A percentile compares a stretch with the other conserved stretches of the same genome.
These are phyloP conservation scores for Exsudoporus floridanus DNA, from an alignment of 1,284 basidiomycete genomes.

Conservation along the genomic window DNA sequence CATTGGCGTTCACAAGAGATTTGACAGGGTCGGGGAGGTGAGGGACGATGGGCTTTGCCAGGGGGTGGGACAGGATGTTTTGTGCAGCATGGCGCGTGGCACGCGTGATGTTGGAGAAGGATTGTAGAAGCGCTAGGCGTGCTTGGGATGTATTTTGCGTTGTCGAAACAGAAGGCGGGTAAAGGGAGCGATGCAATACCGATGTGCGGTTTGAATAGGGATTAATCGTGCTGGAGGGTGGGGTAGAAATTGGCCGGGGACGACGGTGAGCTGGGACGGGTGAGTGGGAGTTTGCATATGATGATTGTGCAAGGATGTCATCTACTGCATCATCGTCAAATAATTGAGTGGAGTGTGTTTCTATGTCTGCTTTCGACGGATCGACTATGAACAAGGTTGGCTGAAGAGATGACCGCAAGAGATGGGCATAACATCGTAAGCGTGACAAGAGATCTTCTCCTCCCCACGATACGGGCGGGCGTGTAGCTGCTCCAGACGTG, in stretches of 20 bases:
- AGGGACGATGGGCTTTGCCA: slow-evolving; percentile 91
- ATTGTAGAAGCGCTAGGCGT: slow-evolving; percentile 75
- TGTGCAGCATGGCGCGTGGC: slow-evolving; percentile 88
- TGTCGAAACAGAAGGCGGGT: slow-evolving; percentile 49
- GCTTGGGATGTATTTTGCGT: slow-evolving; percentile 60
- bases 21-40: slow-evolving; percentile 90
- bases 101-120: slow-evolving; percentile 86
- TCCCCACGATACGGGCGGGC: slow-evolving; percentile 65
- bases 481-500: slow-evolving; percentile 41
- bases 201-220: slow-evolving; percentile 70
- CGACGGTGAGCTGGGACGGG: slow-evolving; percentile 81
- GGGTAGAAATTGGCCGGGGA: slow-evolving; percentile 60
- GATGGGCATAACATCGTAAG: slow-evolving; percentile 67
- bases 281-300: slow-evolving; percentile 73
- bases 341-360: slow-evolving; percentile 80
- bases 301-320: slow-evolving; percentile 75
- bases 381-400: slow-evolving; percentile 88
- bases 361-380: slow-evolving; percentile 86
- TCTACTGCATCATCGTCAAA: slow-evolving; percentile 83
- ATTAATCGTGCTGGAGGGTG: slow-evolving; percentile 40
- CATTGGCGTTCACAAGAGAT: slow-evolving; percentile 81
- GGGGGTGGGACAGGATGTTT: slow-evolving; percentile 88
- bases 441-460: slow-evolving; percentile 82
- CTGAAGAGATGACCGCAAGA: slow-evolving; percentile 78
- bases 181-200: slow-evolving; percentile 72